A percentile compares a stretch with the other conserved stretches of the same genome.
Conservation (phyloP, 805 yeast species). For the Ogataea nitratoaversa region DNA sequence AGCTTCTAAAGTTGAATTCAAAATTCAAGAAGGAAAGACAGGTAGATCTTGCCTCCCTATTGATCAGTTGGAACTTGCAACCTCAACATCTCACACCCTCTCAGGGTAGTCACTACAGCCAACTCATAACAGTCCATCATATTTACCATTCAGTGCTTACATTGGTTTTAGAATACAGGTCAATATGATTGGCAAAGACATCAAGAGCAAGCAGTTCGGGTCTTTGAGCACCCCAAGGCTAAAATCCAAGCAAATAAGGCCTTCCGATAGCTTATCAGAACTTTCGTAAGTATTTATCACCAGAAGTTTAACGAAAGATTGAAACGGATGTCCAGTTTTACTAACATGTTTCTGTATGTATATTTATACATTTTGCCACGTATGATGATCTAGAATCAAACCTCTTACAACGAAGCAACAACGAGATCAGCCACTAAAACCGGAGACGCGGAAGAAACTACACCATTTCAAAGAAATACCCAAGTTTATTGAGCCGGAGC, state of each 20-base stretch:
- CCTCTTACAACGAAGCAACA: background rate
- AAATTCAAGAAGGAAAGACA: no score
- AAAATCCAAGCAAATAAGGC: constrained; percentile 10
- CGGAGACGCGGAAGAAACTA: background rate
- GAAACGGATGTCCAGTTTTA: no score
- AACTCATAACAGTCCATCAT: no score
- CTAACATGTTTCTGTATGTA: no score
- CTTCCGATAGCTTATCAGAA: constrained; percentile 11
- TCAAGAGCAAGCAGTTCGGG: constrained; percentile 12
- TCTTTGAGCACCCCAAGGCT: constrained; percentile 14
- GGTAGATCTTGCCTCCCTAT: no score
- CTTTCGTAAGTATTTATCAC: background rate
- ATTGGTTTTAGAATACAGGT: background rate
- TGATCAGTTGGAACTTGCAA: no score
- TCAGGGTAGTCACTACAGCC: no score
- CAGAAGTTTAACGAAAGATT: background rate
- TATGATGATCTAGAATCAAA: background rate
- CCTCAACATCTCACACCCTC: no score
- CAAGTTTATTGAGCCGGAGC: background rate
- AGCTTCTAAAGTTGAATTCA: no score
- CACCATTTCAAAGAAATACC: background rate
- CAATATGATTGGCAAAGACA: background rate
- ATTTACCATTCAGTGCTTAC: background rate
- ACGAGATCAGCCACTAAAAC: background rate
- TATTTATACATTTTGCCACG: no score